phyloP scores from a whole-genome alignment of 768 basidiomycete species.

The Dacryopinax primogenitus region DNA sequence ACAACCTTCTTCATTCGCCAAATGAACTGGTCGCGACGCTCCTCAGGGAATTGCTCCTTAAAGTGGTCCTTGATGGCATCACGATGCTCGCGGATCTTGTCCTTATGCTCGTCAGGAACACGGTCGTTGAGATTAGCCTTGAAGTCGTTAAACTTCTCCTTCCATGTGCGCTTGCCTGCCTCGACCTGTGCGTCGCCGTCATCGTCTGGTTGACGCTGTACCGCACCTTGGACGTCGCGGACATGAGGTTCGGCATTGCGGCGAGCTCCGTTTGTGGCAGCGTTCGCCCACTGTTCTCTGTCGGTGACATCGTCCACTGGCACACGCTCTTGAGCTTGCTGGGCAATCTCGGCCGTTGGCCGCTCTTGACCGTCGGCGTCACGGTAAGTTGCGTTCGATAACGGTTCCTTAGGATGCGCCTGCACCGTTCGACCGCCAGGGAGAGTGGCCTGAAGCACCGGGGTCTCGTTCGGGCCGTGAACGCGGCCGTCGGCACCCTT shows the following conservation, averaged over 20 bases:
- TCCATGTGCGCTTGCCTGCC: slow-evolving; percentile 19
- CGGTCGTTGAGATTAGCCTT: slow-evolving; percentile 37
- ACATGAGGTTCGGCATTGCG: not conserved
- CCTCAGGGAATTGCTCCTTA: slow-evolving; percentile 75
- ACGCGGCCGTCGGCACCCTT: slow-evolving; percentile 20
- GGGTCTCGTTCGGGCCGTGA: slow-evolving; percentile 37
- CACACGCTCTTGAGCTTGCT: not conserved
- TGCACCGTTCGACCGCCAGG: slow-evolving; percentile 34
- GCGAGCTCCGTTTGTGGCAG: not conserved
- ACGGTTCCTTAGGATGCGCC: slow-evolving; percentile 41
- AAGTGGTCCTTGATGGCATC: slow-evolving; percentile 56
- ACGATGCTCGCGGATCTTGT: slow-evolving; percentile 38
- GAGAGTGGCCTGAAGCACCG: slow-evolving; percentile 37
- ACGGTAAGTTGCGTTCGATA: slow-evolving; percentile 20
- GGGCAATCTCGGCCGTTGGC: not conserved
- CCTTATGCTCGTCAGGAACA: slow-evolving; percentile 58
- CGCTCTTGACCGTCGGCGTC: not conserved
- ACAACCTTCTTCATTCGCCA: slow-evolving; percentile 88
- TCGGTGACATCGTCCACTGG: not conserved
- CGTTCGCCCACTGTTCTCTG: not conserved
- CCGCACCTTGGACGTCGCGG: not conserved
- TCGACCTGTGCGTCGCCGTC: not conserved
- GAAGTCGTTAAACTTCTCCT: slow-evolving; percentile 18
- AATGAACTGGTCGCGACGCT: slow-evolving; percentile 83
- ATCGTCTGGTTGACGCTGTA: not conserved